These are phyloP conservation scores for Taiozyma onychis DNA, from an alignment of 1,139 yeast species.

Conservation along the genomic window DNA sequence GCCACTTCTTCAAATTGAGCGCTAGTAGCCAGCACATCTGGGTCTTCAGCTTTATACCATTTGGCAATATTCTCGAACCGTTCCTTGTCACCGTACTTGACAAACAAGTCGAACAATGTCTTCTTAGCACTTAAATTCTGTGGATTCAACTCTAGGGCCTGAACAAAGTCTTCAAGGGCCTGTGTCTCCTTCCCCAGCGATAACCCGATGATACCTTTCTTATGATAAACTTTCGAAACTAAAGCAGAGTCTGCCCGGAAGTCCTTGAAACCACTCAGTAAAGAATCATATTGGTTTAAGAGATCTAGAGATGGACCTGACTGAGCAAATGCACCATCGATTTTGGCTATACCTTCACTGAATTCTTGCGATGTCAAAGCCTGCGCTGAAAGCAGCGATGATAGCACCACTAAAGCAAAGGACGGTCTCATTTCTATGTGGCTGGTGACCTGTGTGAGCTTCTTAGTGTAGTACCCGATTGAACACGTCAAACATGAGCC, in stretches of 20 bases:
- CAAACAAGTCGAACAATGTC: conserved; percentile 38
- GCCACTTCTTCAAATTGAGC: conserved; percentile 14
- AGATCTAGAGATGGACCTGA: conserved; percentile 18
- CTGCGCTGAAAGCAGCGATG: neutral
- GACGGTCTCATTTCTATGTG: neutral
- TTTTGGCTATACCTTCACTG: conserved; percentile 1
- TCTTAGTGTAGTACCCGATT: neutral
- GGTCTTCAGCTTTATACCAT: neutral
- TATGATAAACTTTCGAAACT: conserved; percentile 37
- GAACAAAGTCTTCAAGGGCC: conserved; percentile 43
- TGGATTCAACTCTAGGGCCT: conserved; percentile 35
- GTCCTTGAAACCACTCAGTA: conserved; percentile 6
- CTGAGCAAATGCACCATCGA: conserved; percentile 1
- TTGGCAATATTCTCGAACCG: conserved; percentile 16
- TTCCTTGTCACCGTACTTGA: conserved; percentile 41
- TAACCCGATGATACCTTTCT: conserved; percentile 49
- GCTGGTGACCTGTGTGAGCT: neutral
- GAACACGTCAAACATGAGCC: neutral
- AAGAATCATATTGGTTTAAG: conserved; percentile 13
- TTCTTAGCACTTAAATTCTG: conserved; percentile 37
- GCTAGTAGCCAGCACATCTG: conserved; percentile 7
- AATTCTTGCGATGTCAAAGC: neutral
- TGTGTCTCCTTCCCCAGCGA: conserved; percentile 40
- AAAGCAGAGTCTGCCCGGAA: conserved; percentile 4
- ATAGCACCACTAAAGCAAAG: neutral